Conservation (phyloP, 73 alveolate genomes). For the Tetrahymena elliotti region DNA sequence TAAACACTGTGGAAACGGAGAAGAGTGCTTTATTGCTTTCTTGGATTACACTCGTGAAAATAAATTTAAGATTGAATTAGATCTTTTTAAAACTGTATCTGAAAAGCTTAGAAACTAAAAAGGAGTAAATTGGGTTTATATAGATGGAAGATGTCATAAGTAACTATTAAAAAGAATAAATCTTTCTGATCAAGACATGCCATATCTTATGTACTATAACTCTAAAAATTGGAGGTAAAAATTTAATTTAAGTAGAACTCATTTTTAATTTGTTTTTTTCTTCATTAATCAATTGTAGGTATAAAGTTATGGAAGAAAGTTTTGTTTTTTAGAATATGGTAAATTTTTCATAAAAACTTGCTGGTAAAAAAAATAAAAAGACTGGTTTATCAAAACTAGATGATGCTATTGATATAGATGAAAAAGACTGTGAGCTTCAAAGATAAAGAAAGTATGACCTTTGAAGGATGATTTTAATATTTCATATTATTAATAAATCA, state of each 20-base stretch:
- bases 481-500: too few species aligned
- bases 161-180: not conserved
- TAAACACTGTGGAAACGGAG: not conserved
- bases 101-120: not conserved
- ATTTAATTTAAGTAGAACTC: not conserved
- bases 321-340: not conserved
- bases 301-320: not conserved
- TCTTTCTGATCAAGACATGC: not conserved
- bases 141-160: not conserved
- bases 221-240: not conserved
- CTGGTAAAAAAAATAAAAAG: not conserved
- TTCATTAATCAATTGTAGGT: not conserved
- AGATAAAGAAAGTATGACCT: not conserved
- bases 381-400: not conserved
- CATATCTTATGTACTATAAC: not conserved
- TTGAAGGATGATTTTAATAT: not conserved
- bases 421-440: not conserved
- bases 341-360: not conserved
- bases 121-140: not conserved
- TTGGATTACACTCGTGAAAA: not conserved
- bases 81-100: not conserved
- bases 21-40: not conserved
- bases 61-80: not conserved
- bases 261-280: not conserved
- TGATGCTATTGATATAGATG: not conserved